phyloP scores from a whole-genome alignment of 2,329 filamentous ascomycete species.

The Fusarium euwallaceae region DNA sequence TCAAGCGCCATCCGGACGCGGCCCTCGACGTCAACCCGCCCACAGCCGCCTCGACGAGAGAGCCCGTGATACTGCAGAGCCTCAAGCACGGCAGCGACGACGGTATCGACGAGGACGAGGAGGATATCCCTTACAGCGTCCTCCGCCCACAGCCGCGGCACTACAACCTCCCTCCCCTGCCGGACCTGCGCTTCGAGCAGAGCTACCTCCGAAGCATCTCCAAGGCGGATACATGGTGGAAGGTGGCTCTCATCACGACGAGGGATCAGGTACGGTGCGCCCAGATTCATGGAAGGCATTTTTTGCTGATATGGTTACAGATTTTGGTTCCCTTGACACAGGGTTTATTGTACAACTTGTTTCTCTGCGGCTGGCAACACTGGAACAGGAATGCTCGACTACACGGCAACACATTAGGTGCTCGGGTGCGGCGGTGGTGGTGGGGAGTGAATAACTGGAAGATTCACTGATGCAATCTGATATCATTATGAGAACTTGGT shows the following conservation, averaged over 20 bases:
- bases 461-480: slow-evolving; percentile 56
- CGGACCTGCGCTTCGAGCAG: slow-evolving; percentile 96
- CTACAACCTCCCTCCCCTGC: slow-evolving; percentile 72
- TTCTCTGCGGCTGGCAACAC: slow-evolving; percentile 87
- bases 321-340: slow-evolving; percentile 89
- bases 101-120: slow-evolving; percentile 60
- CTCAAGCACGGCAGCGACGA: slow-evolving; percentile 41
- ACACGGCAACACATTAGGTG: slow-evolving; percentile 81
- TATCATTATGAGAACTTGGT: slow-evolving; percentile 27
- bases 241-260: slow-evolving; percentile 85
- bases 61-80: slow-evolving; percentile 46
- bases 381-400: slow-evolving; percentile 87
- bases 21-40: slow-evolving; percentile 84
- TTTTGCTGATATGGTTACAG: slow-evolving; percentile 56
- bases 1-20: slow-evolving; percentile 79
- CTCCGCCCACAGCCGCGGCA: slow-evolving; percentile 66
- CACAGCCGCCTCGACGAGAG: slow-evolving; percentile 75
- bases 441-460: slow-evolving; percentile 94
- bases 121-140: slow-evolving; percentile 77
- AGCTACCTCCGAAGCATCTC: slow-evolving; percentile 94
- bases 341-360: slow-evolving; percentile 89
- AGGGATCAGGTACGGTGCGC: slow-evolving; percentile 81
- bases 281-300: too few relatives aligned
- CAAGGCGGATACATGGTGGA: slow-evolving; percentile 82
- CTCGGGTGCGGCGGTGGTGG: slow-evolving; percentile 90